Evolutionary conservation across 169 alveolate genomes (phyloP), one percentile per base, ranked within the genome.

Genomic region (Eimeria praecox): DNA sequence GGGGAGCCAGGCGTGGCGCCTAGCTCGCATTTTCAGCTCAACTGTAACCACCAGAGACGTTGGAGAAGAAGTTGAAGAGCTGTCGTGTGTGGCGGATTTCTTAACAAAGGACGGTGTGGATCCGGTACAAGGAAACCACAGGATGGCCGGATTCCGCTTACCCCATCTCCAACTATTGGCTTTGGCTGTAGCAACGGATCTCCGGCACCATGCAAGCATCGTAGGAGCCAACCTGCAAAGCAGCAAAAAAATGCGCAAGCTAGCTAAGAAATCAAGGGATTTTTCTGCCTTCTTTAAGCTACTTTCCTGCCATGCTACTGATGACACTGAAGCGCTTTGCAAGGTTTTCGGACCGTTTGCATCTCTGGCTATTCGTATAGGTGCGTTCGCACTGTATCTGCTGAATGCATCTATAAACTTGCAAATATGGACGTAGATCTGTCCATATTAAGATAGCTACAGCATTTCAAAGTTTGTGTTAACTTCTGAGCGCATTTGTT

Each of bases 161-260:
- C 83, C 93, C 16, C 59, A 87, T 42, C 83, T 10, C 83, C 93
- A 59, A 54, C 93, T 87, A 35, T 59, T 87, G 93, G 93, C 93
- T 64, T 64, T 87, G 93, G 24, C 20, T 40, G 46, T 40, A 64
- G 93, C 93, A 35, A 62, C 83, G 35, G 83, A 87, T 30, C 93
- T 87, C 62, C 83, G 83, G 64, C 83, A 87, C 71, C 64, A 87
- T 44, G 82, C 82, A 54, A 40, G 93, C 83, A 24, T 62, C 44
- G 83, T 44, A 38, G 93, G 93, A 35, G 93, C 83, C 1, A 87
- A 87, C 33, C 82, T 87, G 93, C 69, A 87, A 35, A 62, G 35
- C 93, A 27, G 46, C 92, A 86, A 87, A 62, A 87, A 87, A 62
- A 40, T 62, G 80, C 82, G 93, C 82, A 62, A 56, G 24, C 64